These are phyloP conservation scores for Mucuna pruriens DNA, from an alignment of 306 rosid genomes.

Conservation along the genomic window DNA sequence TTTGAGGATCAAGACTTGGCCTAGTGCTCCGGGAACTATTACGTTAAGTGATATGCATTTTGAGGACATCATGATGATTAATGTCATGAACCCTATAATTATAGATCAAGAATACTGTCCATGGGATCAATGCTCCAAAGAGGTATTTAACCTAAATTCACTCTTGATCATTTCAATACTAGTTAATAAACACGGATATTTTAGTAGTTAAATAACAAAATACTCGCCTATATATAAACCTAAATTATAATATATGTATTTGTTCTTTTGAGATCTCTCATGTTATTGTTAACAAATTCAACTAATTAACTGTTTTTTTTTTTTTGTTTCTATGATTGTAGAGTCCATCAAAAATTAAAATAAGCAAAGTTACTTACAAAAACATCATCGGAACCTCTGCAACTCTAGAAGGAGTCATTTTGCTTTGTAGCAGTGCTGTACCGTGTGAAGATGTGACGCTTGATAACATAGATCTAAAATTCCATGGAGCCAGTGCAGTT, in stretches of 20 bases:
- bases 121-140: constrained; percentile 34
- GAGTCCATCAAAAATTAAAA: constrained; percentile 45
- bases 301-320: not conserved
- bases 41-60: constrained; percentile 42
- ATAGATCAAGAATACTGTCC: constrained; percentile 57
- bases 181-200: not conserved
- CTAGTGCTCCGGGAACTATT: not conserved
- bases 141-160: constrained; percentile 9
- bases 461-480: not conserved
- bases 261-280: not conserved
- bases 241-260: not conserved
- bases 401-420: constrained; percentile 13
- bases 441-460: constrained; percentile 10
- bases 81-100: constrained; percentile 46
- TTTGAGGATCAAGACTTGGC: constrained; percentile 55
- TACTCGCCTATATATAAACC: not conserved
- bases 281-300: not conserved
- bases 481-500: not conserved
- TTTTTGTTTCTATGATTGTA: not conserved
- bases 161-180: not conserved
- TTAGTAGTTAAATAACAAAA: not conserved
- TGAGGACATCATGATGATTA: constrained; percentile 39
- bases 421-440: constrained; percentile 8
- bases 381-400: constrained; percentile 39
- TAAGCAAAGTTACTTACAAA: constrained; percentile 47